Conservation (phyloP, 1,284 basidiomycete genomes). For the Coniferiporia sulphurascens region DNA sequence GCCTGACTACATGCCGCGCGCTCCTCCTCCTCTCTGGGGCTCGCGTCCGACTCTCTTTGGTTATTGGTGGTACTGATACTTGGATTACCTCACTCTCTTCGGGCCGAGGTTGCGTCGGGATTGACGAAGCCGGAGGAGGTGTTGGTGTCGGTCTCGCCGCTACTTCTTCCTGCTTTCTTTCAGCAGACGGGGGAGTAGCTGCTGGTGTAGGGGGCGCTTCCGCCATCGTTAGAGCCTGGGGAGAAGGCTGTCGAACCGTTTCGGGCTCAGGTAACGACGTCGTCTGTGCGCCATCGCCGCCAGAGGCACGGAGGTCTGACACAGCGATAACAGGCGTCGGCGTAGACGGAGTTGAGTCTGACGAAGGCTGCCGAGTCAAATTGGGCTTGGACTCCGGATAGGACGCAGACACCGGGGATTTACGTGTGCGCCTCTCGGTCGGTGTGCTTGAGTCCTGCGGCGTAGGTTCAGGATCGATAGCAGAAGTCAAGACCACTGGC, state of each 20-base stretch:
- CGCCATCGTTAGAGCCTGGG: too few relatives aligned
- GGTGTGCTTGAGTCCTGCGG: background rate
- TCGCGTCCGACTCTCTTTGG: background rate
- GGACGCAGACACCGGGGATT: background rate
- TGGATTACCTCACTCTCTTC: background rate
- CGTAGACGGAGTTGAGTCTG: background rate
- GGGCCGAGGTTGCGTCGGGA: background rate
- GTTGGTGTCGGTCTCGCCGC: background rate
- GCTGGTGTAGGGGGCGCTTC: too few relatives aligned
- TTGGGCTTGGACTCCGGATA: background rate
- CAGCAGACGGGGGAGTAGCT: too few relatives aligned
- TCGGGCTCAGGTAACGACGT: background rate
- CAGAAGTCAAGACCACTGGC: background rate
- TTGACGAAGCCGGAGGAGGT: background rate
- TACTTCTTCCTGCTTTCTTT: background rate
- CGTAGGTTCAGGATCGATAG: background rate
- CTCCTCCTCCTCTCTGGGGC: background rate
- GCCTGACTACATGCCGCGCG: background rate
- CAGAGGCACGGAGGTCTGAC: background rate
- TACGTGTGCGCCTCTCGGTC: background rate
- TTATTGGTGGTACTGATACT: background rate
- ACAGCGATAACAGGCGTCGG: background rate
- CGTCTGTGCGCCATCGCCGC: background rate
- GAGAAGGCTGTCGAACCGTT: too few relatives aligned
- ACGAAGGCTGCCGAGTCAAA: background rate